These are phyloP conservation scores for Lachancea mirantina DNA, from an alignment of 805 yeast genomes.

Conservation along the genomic window DNA sequence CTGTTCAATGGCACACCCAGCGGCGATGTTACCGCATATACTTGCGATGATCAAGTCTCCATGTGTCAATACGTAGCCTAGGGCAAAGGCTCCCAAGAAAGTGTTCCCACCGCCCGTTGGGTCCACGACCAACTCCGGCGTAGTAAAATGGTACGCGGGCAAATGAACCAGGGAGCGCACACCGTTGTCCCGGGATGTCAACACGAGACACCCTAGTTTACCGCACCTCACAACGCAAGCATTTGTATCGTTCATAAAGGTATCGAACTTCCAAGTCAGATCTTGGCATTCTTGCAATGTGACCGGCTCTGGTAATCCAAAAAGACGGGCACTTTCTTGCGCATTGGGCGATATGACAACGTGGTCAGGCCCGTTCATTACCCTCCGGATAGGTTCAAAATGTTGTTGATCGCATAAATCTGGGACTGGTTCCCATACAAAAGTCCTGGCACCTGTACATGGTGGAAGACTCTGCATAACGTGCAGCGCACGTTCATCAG, in stretches of 20 bases:
- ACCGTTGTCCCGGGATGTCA: slow-evolving; percentile 21
- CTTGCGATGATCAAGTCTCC: slow-evolving; percentile 48
- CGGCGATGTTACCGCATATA: slow-evolving; percentile 65
- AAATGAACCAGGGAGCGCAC: slow-evolving; percentile 35
- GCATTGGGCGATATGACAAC: slow-evolving; percentile 61
- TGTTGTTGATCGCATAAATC: slow-evolving; percentile 55
- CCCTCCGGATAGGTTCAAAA: slow-evolving; percentile 24
- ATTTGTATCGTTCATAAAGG: slow-evolving; percentile 33
- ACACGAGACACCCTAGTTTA: slow-evolving; percentile 53
- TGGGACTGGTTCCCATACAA: slow-evolving; percentile 86
- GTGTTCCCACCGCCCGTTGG: slow-evolving; percentile 96
- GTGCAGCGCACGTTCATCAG: slow-evolving; percentile 52
- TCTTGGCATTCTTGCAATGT: slow-evolving; percentile 35
- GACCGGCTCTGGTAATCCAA: slow-evolving; percentile 41
- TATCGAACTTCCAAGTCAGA: slow-evolving; percentile 37
- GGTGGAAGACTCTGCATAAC: slow-evolving; percentile 34
- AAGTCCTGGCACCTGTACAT: slow-evolving; percentile 30
- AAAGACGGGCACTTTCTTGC: slow-evolving; percentile 67
- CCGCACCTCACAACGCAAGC: slow-evolving; percentile 66
- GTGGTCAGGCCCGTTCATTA: slow-evolving; percentile 14
- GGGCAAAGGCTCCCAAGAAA: slow-evolving; percentile 71
- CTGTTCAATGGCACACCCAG: slow-evolving; percentile 76
- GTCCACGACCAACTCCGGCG: slow-evolving; percentile 51
- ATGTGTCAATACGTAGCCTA: slow-evolving; percentile 47
- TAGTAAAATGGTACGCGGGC: slow-evolving; percentile 64